phyloP scores from a whole-genome alignment of 1,284 basidiomycete genomes.

The Thelephora terrestris region DNA sequence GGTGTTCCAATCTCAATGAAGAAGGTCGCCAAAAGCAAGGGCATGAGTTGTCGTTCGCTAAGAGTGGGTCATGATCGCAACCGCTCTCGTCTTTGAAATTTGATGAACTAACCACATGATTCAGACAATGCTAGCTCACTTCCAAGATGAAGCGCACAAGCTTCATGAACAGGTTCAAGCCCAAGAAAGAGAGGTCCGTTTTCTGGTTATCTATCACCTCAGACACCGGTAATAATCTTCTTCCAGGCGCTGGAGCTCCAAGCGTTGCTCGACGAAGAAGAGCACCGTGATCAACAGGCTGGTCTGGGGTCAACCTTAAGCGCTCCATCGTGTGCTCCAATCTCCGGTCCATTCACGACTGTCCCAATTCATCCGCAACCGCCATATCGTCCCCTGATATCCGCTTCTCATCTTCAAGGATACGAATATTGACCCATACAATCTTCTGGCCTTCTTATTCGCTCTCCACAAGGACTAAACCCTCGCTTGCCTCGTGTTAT shows the following conservation, averaged over 20 bases:
- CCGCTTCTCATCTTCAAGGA: no score
- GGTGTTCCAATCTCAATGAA: constrained; percentile 39
- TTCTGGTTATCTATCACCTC: neutral
- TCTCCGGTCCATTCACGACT: no score
- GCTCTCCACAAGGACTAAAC: no score
- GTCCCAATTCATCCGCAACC: no score
- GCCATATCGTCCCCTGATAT: no score
- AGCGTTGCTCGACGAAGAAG: constrained; percentile 6
- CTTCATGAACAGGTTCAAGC: constrained; percentile 35
- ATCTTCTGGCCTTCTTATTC: no score
- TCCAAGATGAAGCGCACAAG: constrained; percentile 42
- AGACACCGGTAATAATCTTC: neutral
- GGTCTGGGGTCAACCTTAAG: no score
- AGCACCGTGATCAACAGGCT: no score
- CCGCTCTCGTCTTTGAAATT: neutral
- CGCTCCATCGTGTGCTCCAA: no score
- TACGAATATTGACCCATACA: no score
- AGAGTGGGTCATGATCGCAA: constrained; percentile 22
- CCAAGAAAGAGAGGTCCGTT: constrained; percentile 45
- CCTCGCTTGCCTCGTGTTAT: no score
- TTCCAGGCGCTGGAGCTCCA: constrained; percentile 20
- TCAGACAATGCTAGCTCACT: constrained; percentile 49
- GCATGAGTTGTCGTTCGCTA: constrained; percentile 47
- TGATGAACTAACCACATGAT: neutral
- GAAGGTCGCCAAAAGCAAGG: constrained; percentile 43